Percentiles rank a stretch among this genome's conserved stretches.
Conservation (phyloP, 2,329 filamentous ascomycete species). For the Alternaria hordeiaustralica region DNA sequence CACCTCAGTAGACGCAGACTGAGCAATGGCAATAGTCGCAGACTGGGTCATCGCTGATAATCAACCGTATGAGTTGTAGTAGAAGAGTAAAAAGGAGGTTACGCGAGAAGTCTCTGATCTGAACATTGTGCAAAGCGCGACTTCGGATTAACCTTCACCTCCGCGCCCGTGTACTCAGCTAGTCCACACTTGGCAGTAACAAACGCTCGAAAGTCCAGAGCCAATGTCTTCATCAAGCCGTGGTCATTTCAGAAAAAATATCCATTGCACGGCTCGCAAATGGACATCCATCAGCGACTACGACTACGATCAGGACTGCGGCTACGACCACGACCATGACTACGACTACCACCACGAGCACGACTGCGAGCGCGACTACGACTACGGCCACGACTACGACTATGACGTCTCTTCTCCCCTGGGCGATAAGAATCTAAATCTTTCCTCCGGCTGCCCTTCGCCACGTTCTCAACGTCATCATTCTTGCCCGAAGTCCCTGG, state of each 20-base stretch:
- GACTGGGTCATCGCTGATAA: neutral
- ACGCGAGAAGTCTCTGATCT: neutral
- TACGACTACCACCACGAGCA: no score
- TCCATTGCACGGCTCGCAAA: neutral
- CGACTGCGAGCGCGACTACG: no score
- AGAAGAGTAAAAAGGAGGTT: neutral
- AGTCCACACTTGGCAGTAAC: neutral
- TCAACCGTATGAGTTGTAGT: neutral
- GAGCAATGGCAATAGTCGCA: no score
- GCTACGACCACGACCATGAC: no score
- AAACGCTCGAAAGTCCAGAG: neutral
- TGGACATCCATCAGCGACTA: neutral
- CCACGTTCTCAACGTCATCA: neutral
- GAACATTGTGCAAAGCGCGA: neutral
- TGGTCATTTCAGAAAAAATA: rapidly evolving
- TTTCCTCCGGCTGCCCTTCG: neutral
- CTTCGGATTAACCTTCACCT: neutral
- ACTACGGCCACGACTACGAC: neutral
- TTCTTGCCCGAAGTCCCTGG: neutral
- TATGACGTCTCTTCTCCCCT: neutral
- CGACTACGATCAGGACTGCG: no score
- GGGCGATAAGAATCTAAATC: neutral
- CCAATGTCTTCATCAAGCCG: neutral
- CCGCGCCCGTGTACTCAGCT: neutral
- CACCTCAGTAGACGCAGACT: neutral